A percentile compares a stretch with the other conserved stretches of the same genome.
Conservation (phyloP, 2,329 filamentous ascomycete genomes). For the Nannizziopsis barbatae region DNA sequence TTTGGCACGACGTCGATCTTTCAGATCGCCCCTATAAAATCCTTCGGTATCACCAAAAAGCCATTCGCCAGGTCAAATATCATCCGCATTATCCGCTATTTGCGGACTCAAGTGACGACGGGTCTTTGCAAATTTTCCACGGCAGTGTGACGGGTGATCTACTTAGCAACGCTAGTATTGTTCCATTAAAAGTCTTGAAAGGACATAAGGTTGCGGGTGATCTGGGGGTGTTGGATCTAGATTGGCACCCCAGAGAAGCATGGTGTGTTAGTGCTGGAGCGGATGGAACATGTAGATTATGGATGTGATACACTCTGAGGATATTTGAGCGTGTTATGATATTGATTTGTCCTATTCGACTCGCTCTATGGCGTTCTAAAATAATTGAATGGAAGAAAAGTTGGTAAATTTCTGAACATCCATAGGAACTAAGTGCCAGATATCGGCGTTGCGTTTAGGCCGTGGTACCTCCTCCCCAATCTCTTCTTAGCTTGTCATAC, state of each 20-base stretch:
- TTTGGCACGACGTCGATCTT: conserved; percentile 96
- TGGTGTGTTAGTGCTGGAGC: conserved; percentile 93
- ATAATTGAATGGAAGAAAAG: too few relatives aligned
- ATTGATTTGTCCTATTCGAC: neutral
- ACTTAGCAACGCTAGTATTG: conserved; percentile 93
- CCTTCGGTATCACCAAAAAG: conserved; percentile 84
- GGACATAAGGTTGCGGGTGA: conserved; percentile 80
- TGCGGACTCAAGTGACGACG: conserved; percentile 90
- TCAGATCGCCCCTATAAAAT: conserved; percentile 89
- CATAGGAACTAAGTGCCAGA: too few relatives aligned
- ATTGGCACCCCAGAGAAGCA: conserved; percentile 90
- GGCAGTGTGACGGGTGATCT: conserved; percentile 88
- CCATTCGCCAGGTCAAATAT: conserved; percentile 79
- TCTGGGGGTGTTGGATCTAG: conserved; percentile 81
- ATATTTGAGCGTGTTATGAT: neutral
- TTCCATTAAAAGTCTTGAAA: conserved; percentile 84
- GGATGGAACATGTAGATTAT: conserved; percentile 83
- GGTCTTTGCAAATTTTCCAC: conserved; percentile 90
- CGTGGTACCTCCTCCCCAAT: conserved; percentile 41
- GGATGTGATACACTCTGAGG: conserved; percentile 46
- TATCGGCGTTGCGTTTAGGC: too few relatives aligned
- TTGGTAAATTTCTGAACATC: too few relatives aligned
- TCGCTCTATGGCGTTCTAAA: neutral
- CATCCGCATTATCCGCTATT: conserved; percentile 77
- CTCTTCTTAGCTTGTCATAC: conserved; percentile 45